Conservation (phyloP, 129 eudicot species). For the Centaurea solstitialis region DNA sequence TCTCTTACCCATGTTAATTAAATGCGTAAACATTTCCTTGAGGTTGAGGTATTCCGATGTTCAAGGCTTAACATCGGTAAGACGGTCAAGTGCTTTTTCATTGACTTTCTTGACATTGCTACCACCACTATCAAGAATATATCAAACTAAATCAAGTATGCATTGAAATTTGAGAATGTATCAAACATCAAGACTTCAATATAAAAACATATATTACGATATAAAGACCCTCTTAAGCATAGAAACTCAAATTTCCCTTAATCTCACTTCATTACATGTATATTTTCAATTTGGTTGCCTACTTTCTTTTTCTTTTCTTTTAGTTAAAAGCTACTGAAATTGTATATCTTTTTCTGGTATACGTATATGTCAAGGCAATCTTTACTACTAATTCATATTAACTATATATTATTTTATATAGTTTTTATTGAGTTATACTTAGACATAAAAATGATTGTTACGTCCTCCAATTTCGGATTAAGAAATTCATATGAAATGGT, state of each 20-base stretch:
- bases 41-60: background rate
- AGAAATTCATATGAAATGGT: background rate
- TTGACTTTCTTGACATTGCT: background rate
- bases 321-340: background rate
- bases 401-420: background rate
- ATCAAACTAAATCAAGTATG: background rate
- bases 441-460: background rate
- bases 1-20: too few species aligned
- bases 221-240: background rate
- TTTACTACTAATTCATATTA: background rate
- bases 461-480: background rate
- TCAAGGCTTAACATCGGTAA: background rate
- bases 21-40: background rate
- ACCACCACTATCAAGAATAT: background rate
- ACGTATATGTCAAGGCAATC: background rate
- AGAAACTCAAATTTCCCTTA: background rate
- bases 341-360: background rate
- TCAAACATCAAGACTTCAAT: background rate
- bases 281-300: conserved; percentile 13
- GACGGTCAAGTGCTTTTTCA: background rate
- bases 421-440: background rate
- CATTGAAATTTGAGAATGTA: background rate
- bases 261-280: background rate
- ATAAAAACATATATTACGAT: background rate
- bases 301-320: conserved; percentile 2